Conservation (phyloP, 305 asterid genomes). For the Fraxinus greggii region DNA sequence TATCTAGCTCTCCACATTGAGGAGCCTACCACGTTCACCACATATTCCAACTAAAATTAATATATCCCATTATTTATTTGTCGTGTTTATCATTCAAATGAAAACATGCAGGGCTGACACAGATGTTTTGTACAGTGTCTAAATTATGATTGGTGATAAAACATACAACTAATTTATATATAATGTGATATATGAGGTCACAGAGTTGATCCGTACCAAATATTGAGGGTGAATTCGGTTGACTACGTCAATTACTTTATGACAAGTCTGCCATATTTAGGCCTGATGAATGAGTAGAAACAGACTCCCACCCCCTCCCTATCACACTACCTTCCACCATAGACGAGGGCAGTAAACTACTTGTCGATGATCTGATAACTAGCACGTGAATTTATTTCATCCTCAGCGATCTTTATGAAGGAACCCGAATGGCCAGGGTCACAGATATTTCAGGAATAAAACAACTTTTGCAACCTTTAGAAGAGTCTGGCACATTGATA, state of each 20-base stretch:
- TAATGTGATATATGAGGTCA: neutral
- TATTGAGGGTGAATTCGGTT: neutral
- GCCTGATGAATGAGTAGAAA: neutral
- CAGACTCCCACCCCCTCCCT: neutral
- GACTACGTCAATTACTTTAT: neutral
- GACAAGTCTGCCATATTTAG: neutral
- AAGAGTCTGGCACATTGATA: conserved; percentile 77
- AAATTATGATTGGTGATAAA: neutral
- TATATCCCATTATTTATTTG: neutral
- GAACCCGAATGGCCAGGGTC: conserved; percentile 72
- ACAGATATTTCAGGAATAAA: conserved; percentile 71
- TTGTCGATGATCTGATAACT: neutral
- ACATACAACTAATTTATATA: neutral
- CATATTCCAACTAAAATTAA: neutral
- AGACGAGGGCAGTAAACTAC: neutral
- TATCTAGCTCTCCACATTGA: neutral
- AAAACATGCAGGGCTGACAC: neutral
- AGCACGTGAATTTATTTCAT: conserved; percentile 20
- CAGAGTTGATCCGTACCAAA: neutral
- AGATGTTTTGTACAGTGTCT: neutral
- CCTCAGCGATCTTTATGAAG: conserved; percentile 91
- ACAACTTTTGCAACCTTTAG: conserved; percentile 73
- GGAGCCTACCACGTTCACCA: neutral
- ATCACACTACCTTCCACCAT: neutral
- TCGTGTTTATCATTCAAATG: neutral